Percentiles rank a stretch among this genome's conserved stretches.
These are phyloP conservation scores for Citrus unshiu DNA, from an alignment of 345 rosid genomes.

Conservation along the genomic window DNA sequence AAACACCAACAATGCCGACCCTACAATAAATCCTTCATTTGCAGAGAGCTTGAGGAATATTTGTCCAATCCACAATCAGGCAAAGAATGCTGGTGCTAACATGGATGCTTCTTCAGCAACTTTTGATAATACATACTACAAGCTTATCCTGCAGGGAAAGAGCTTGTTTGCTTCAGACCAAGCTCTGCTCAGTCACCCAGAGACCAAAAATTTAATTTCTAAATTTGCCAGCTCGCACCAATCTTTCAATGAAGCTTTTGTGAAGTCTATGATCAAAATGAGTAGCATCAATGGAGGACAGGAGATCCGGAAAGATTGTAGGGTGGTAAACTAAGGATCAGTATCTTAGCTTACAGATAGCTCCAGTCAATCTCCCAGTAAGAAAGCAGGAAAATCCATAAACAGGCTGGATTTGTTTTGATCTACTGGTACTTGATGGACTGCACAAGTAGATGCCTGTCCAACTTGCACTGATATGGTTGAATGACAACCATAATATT, in stretches of 20 bases:
- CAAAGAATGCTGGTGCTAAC: slow-evolving; percentile 31
- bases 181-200: slow-evolving; percentile 34
- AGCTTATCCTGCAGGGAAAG: slow-evolving; percentile 36
- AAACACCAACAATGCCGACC: slow-evolving; percentile 30
- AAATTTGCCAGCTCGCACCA: slow-evolving; percentile 35
- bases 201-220: slow-evolving; percentile 27
- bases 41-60: slow-evolving; percentile 36
- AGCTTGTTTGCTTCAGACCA: slow-evolving; percentile 41
- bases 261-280: slow-evolving; percentile 42
- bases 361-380: neutral
- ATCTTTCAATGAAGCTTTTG: slow-evolving; percentile 32
- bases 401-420: neutral
- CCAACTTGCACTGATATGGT: neutral
- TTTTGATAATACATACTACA: slow-evolving; percentile 48
- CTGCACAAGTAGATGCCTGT: neutral
- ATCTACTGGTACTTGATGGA: no score
- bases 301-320: slow-evolving; percentile 44
- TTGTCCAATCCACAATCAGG: slow-evolving; percentile 27
- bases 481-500: neutral
- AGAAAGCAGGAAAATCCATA: slow-evolving; percentile 7
- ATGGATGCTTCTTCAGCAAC: slow-evolving; percentile 42
- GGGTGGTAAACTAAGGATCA: slow-evolving; percentile 33
- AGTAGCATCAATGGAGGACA: slow-evolving; percentile 50
- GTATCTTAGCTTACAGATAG: neutral
- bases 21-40: slow-evolving; percentile 32